phyloP scores from a whole-genome alignment of 2,329 filamentous ascomycete species.

The Juglanconis sp. region DNA sequence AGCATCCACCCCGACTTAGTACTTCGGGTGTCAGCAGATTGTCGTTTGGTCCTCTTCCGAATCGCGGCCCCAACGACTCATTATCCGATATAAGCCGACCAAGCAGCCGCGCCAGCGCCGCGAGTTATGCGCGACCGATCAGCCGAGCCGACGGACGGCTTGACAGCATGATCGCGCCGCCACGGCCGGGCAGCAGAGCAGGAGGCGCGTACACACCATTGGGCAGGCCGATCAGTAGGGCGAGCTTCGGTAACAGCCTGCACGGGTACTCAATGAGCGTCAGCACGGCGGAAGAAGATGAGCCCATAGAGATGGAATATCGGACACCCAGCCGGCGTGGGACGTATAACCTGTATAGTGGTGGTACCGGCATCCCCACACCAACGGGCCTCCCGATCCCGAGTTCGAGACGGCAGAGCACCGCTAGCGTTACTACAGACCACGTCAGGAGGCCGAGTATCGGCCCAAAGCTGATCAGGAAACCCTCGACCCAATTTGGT shows the following conservation, averaged over 20 bases:
- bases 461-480: constrained; percentile 7
- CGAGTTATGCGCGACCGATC: constrained; percentile 51
- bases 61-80: constrained; percentile 44
- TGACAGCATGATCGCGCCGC: constrained; percentile 42
- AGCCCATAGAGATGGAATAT: constrained; percentile 31
- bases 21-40: constrained; percentile 61
- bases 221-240: constrained; percentile 59
- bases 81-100: constrained; percentile 58
- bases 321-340: constrained; percentile 55
- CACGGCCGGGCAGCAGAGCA: constrained; percentile 63
- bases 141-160: constrained; percentile 45
- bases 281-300: constrained; percentile 50
- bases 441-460: constrained; percentile 12
- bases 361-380: constrained; percentile 36
- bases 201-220: constrained; percentile 62
- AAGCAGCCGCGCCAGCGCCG: constrained; percentile 67
- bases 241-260: constrained; percentile 64
- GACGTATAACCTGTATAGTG: constrained; percentile 49
- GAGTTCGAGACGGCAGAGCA: constrained; percentile 41
- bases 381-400: constrained; percentile 49
- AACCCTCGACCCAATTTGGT: constrained; percentile 18
- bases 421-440: constrained; percentile 14
- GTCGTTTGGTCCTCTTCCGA: constrained; percentile 55
- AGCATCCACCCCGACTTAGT: constrained; percentile 57
- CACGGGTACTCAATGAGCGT: constrained; percentile 58